Conservation (phyloP, 495 filamentous ascomycete genomes). For the Penicillium canescens region DNA sequence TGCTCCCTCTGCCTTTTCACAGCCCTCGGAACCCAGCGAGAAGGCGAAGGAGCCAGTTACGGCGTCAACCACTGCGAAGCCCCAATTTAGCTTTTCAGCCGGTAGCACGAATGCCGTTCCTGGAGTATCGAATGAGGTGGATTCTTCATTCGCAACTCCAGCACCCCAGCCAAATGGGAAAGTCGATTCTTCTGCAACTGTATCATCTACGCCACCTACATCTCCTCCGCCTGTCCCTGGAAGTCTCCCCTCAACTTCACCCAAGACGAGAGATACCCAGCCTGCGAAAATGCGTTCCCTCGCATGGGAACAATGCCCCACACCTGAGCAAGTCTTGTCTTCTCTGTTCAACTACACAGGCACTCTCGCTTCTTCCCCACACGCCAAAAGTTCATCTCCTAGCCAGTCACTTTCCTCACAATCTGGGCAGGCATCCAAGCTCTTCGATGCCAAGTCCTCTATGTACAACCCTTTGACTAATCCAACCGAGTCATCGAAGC, state of each 20-base stretch:
- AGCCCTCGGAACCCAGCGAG: too few relatives aligned
- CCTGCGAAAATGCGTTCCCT: too few relatives aligned
- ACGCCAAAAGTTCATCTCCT: too few relatives aligned
- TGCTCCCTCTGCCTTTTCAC: too few relatives aligned
- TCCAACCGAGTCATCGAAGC: background rate
- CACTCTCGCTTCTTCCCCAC: background rate
- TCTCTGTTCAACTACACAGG: background rate
- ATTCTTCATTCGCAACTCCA: too few relatives aligned
- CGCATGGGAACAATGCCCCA: background rate
- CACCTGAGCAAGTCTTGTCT: background rate
- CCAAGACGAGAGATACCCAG: background rate
- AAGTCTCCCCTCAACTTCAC: background rate
- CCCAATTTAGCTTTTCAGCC: background rate
- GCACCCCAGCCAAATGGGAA: too few relatives aligned
- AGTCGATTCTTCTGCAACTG: too few relatives aligned
- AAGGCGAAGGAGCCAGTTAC: background rate
- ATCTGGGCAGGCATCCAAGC: background rate
- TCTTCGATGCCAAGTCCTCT: constrained; percentile 10
- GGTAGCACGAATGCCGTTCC: too few relatives aligned
- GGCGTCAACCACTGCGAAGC: background rate
- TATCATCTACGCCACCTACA: too few relatives aligned
- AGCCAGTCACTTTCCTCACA: too few relatives aligned
- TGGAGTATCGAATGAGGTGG: too few relatives aligned
- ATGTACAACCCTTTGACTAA: background rate
- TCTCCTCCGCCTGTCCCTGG: too few relatives aligned